phyloP scores from a whole-genome alignment of 1,284 basidiomycete genomes.

The Lentinula novae-zelandiae region DNA sequence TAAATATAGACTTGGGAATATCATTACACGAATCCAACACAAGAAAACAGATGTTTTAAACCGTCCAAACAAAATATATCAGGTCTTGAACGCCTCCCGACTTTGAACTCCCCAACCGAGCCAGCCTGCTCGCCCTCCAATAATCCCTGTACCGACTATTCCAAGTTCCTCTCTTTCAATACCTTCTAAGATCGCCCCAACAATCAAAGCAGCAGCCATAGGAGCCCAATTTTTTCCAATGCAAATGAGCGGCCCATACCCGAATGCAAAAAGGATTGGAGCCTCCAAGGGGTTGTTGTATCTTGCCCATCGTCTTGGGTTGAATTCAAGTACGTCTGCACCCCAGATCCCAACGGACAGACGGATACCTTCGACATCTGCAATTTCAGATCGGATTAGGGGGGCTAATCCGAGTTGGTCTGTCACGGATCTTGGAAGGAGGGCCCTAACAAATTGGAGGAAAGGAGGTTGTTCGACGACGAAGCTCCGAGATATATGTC shows the following conservation, averaged over 20 bases:
- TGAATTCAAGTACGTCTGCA: constrained; percentile 30
- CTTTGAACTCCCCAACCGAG: constrained; percentile 30
- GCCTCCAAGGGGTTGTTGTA: constrained; percentile 24
- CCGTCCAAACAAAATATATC: too few species aligned
- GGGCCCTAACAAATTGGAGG: background rate
- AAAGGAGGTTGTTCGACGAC: background rate
- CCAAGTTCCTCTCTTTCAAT: constrained; percentile 24
- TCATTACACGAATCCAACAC: background rate
- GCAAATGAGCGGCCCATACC: constrained; percentile 37
- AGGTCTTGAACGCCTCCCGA: background rate
- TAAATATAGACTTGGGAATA: too few species aligned
- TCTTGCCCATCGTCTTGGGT: constrained; percentile 31
- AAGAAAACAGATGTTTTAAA: background rate
- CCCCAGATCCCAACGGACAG: constrained; percentile 35
- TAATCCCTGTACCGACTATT: constrained; percentile 26
- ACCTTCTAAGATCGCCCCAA: constrained; percentile 35
- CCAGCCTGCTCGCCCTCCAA: constrained; percentile 42
- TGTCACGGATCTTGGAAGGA: constrained; percentile 15
- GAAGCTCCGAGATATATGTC: constrained; percentile 31
- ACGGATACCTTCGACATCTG: constrained; percentile 43
- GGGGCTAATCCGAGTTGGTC: background rate
- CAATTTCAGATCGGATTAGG: constrained; percentile 19
- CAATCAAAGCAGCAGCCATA: constrained; percentile 42
- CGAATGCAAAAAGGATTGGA: constrained; percentile 38
- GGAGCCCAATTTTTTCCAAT: constrained; percentile 45